A percentile compares a stretch with the other conserved stretches of the same genome.
Conservation (phyloP, 1,284 basidiomycete species). For the Malassezia brasiliensis region DNA sequence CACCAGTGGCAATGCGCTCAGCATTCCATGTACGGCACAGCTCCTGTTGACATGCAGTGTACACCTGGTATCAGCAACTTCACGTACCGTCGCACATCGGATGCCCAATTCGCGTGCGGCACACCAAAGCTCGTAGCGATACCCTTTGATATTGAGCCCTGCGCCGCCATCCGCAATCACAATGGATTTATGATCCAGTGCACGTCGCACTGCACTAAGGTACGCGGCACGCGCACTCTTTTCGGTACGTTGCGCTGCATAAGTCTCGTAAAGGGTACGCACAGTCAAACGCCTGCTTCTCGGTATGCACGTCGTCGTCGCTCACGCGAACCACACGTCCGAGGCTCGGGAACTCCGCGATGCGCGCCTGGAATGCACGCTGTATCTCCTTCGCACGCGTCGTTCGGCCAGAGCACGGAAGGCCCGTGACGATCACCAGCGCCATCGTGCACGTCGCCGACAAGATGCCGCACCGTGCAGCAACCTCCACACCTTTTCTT, state of each 20-base stretch:
- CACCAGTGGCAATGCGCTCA: constrained; percentile 50
- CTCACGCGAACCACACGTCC: constrained; percentile 58
- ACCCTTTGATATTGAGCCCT: constrained; percentile 88
- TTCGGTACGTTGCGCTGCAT: constrained; percentile 66
- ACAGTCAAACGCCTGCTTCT: constrained; percentile 57
- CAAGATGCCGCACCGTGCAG: too few species aligned
- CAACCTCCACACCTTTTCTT: constrained; percentile 1
- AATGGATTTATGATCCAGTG: constrained; percentile 63
- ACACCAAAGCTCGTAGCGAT: constrained; percentile 94
- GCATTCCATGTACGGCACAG: constrained; percentile 58
- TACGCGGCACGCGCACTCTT: constrained; percentile 77
- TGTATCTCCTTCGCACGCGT: constrained; percentile 62
- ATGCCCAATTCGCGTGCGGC: constrained; percentile 78
- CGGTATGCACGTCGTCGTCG: constrained; percentile 64
- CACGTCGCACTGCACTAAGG: constrained; percentile 73
- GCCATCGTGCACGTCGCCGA: constrained; percentile 58
- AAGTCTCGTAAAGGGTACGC: neutral
- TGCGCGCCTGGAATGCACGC: constrained; percentile 55
- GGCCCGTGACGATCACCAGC: constrained; percentile 83
- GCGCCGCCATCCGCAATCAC: constrained; percentile 69
- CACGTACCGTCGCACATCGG: constrained; percentile 73
- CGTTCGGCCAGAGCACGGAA: constrained; percentile 77
- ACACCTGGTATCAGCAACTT: constrained; percentile 40
- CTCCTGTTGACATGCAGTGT: constrained; percentile 61
- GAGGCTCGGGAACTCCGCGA: constrained; percentile 51